A percentile compares a stretch with the other conserved stretches of the same genome.
Evolutionary conservation across 1,284 basidiomycete genomes (phyloP).

Genomic region (Apiotrichum montevideense): DNA sequence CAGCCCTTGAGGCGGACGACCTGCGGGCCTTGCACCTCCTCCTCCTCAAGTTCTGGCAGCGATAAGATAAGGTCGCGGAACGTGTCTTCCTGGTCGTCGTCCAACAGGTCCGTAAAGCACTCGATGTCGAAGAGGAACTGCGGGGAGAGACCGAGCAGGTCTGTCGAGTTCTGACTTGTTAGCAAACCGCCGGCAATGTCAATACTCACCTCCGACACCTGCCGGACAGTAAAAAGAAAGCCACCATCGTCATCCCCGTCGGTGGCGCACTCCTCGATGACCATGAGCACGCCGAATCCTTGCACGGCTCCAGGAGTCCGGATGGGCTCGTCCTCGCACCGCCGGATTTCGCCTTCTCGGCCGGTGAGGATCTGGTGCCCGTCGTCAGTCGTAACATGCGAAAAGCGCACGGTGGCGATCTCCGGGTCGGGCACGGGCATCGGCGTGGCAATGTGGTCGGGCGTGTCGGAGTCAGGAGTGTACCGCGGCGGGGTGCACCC

Average conservation of each 20-base stretch:
- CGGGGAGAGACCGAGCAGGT: conserved; percentile 68
- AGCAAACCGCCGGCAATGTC: conserved; percentile 2
- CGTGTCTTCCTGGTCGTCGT: conserved; percentile 62
- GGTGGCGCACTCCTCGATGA: conserved; percentile 60
- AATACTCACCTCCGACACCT: conserved; percentile 68
- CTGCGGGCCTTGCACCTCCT: conserved; percentile 55
- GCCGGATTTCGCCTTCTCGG: conserved; percentile 60
- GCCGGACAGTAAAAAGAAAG: conserved; percentile 57
- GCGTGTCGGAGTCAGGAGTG: no score
- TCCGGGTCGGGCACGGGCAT: no score
- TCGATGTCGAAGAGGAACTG: conserved; percentile 68
- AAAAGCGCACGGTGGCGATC: conserved; percentile 50
- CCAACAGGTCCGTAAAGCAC: conserved; percentile 69
- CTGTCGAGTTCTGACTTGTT: conserved; percentile 54
- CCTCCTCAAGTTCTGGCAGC: conserved; percentile 46
- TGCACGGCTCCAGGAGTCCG: conserved; percentile 78
- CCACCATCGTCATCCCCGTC: conserved; percentile 34
- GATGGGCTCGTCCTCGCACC: conserved; percentile 85
- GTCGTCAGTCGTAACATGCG: conserved; percentile 61
- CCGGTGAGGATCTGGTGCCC: conserved; percentile 71
- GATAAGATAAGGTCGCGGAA: conserved; percentile 75
- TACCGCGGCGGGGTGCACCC: no score
- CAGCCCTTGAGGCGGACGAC: conserved; percentile 62
- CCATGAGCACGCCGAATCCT: conserved; percentile 76
- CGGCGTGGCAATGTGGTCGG: no score